Evolutionary conservation across 345 rosid genomes (phyloP), one percentile per base, ranked within the genome.

Genomic region (Linum usitatissimum): DNA sequence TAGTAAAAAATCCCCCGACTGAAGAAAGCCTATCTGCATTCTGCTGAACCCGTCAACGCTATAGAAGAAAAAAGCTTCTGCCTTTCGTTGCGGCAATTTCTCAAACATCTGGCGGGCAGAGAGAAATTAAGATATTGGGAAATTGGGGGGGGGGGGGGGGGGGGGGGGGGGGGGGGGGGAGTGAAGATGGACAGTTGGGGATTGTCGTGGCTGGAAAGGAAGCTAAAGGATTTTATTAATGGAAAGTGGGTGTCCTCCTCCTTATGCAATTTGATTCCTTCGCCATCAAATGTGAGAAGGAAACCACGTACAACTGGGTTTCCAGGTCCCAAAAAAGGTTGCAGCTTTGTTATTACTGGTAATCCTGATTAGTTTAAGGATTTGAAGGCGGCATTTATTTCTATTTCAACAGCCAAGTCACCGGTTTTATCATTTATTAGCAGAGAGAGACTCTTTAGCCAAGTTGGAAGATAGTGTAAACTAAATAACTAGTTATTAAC

Each of bases 191-290:
- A 6, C 62, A 57, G 67, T 61, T 53, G 68, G 38, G 38, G 30
- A 48, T 66, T 67, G 65, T 59, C 80, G 70, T 78, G 66, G 79
- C 81, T 75, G 83, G 81, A 81, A 78, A 81, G 85, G 70, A 73
- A 71, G 75, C 77, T 75, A 83, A 59, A 67, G 40, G 70, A 78
- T 70, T 80, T 65, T 73, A 80, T 80, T 72, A 49, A 36, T 28
- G 20, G 12, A 51, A 75, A 57, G 51, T 31, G 68, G 30, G 17
- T 6, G 36, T 18, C 34, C 57, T 45, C 30, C 53, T 63, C 38
- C 54, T 9, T 10, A 45, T 15, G 15, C 38, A 34, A 34, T 34
- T 34, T 45, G 51, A 45, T 45, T 4, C 20, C 28, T 23, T 23
- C 28, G n/a, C 59, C 45, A 42, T 45, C 53, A 64, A 57, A 40